Evolutionary conservation across 2,329 filamentous ascomycete genomes (phyloP).

Genomic region (Colletotrichum sp.): DNA sequence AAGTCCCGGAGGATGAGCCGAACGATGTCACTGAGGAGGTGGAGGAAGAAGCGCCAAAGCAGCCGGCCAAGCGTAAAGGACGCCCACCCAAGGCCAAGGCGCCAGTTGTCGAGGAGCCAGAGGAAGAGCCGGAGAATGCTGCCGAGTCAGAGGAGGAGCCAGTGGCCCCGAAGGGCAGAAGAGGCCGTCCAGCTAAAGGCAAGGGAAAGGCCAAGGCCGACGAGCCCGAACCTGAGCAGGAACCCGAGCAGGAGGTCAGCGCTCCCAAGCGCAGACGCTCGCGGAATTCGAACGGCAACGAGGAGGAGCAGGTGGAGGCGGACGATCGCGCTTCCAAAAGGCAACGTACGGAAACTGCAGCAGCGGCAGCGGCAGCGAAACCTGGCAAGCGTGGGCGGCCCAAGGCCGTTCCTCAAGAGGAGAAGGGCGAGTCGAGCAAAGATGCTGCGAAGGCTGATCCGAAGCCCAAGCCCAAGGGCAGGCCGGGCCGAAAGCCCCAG

Average conservation of each 20-base stretch:
- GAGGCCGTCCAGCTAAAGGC: slow-evolving; percentile 20
- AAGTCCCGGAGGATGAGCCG: slow-evolving; percentile 29
- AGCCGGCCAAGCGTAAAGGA: slow-evolving; percentile 11
- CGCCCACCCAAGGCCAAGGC: slow-evolving; percentile 13
- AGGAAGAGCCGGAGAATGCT: slow-evolving; percentile 18
- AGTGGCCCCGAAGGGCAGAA: background rate
- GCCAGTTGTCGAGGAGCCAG: slow-evolving; percentile 5
- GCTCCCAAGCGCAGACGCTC: slow-evolving; percentile 20
- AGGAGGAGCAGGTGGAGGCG: slow-evolving; percentile 15
- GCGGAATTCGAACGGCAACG: slow-evolving; percentile 4
- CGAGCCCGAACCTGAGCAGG: background rate
- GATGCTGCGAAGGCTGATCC: slow-evolving; percentile 21
- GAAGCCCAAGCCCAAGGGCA: slow-evolving; percentile 28
- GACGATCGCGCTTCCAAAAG: slow-evolving; percentile 21
- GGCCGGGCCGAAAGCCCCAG: slow-evolving; percentile 38
- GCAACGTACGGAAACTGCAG: slow-evolving; percentile 20
- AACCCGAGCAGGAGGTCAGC: background rate
- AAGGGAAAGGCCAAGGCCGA: slow-evolving; percentile 20
- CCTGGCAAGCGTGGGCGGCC: slow-evolving; percentile 25
- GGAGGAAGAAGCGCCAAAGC: slow-evolving; percentile 13
- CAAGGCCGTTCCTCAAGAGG: slow-evolving; percentile 21
- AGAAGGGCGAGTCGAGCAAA: slow-evolving; percentile 22
- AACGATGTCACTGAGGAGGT: slow-evolving; percentile 18
- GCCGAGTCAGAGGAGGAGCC: slow-evolving; percentile 29
- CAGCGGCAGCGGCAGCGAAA: background rate